Base-by-base conservation (phyloP, 495 filamentous ascomycete genomes). In the Annulohypoxylon nitens region DNA sequence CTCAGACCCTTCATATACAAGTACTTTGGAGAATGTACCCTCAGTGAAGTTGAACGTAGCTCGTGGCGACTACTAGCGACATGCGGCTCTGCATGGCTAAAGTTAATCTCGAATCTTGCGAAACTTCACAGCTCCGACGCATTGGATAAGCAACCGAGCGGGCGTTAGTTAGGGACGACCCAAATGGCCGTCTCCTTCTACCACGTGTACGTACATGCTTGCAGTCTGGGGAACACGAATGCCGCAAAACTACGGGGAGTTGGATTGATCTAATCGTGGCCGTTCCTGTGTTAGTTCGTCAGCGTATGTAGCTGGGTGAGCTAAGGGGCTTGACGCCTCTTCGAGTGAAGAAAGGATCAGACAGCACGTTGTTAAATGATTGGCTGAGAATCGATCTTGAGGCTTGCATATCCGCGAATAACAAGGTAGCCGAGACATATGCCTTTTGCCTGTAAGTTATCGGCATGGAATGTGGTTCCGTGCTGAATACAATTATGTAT, bases 291-390 rank as follows among this genome's bases (percentile, higher is more conserved):
- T 59, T 67, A 67, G 66, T 48, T 12, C 18, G 20, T 30, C 43
- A 26, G 16, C 47, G 1, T 47, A 37, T 39, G 30, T 37, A 57
- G 53, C 16, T 57, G 16, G n/a, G 20, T 33, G n/a, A 61, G 54
- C 12, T 7, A 50, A 51, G 30, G 47, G 57, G 18, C 25, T 70
- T 14, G 61, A 66, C 16, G 16, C 4, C 20, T 63, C 39, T 61
- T 69, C 73, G 59, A 75, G 61, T 71, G 55, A 69, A 69, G 33
- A 39, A 54, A 11, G 47, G 41, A 53, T 16, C 25, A 45, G 33
- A 57, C 57, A 41, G 61, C 77, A 78, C 77, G 77, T 78, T 78
- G 66, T 59, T 57, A 36, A 70, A 74, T 74, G 77, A 78, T 78
- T 78, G 77, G 77, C 30, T 47, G 26, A 71, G 50, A 73, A 67